These are phyloP conservation scores for Lavandula angustifolia DNA, from an alignment of 257 asterid genomes.

Conservation along the genomic window DNA sequence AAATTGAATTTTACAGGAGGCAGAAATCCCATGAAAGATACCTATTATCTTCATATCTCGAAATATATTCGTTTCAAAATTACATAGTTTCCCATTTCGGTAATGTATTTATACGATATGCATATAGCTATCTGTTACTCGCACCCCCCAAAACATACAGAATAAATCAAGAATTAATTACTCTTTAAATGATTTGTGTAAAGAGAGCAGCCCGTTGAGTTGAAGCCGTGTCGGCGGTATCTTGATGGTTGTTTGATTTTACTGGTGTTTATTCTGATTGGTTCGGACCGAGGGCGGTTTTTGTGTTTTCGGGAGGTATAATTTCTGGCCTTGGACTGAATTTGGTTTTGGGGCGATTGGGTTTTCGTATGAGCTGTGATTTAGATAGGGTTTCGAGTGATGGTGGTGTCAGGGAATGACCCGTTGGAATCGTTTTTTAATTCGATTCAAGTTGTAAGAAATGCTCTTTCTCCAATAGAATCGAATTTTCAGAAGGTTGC, in stretches of 20 bases:
- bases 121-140: conserved; percentile 5
- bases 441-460: conserved; percentile 73
- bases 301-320: conserved; percentile 5
- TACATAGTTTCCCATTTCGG: conserved; percentile 27
- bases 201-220: conserved; percentile 19
- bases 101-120: neutral
- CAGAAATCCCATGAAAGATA: conserved; percentile 28
- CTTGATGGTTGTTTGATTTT: conserved; percentile 14
- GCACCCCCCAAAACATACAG: conserved; percentile 4
- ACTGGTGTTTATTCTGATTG: conserved; percentile 23
- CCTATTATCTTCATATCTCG: conserved; percentile 35
- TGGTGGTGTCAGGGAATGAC: conserved; percentile 74
- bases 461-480: conserved; percentile 74
- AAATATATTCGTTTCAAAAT: conserved; percentile 21
- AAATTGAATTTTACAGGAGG: conserved; percentile 30
- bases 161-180: conserved; percentile 22
- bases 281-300: conserved; percentile 29
- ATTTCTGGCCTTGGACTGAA: conserved; percentile 26
- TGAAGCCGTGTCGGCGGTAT: conserved; percentile 25
- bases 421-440: conserved; percentile 79
- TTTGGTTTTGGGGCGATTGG: conserved; percentile 27
- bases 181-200: conserved; percentile 7
- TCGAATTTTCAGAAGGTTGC: conserved; percentile 68
- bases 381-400: conserved; percentile 57
- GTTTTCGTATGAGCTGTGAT: conserved; percentile 40